Percentiles rank a stretch among this genome's conserved stretches.
Conservation (phyloP, 2,329 filamentous ascomycete genomes). For the Aspergillus sp. region DNA sequence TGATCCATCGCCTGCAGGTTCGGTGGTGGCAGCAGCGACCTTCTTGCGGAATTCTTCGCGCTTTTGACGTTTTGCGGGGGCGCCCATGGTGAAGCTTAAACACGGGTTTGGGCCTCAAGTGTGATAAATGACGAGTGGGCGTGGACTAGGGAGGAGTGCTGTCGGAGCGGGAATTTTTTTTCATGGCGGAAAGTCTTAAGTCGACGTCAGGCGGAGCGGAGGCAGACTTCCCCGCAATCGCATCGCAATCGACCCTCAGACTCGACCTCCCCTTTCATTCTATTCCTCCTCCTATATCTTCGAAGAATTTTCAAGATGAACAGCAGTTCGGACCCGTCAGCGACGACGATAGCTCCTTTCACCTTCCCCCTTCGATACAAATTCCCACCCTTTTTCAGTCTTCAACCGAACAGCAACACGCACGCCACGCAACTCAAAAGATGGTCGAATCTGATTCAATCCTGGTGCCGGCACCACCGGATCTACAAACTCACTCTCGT, state of each 20-base stretch:
- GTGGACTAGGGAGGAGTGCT: background rate
- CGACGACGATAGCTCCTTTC: conserved; percentile 31
- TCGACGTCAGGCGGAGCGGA: conserved; percentile 5
- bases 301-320: background rate
- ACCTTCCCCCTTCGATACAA: conserved; percentile 48
- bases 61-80: conserved; percentile 51
- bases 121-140: background rate
- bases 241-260: background rate
- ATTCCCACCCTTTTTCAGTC: conserved; percentile 60
- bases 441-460: conserved; percentile 83
- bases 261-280: background rate
- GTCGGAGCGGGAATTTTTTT: conserved; percentile 10
- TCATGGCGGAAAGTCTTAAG: background rate
- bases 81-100: conserved; percentile 10
- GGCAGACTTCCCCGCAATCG: conserved; percentile 10
- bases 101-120: no score
- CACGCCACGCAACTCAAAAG: conserved; percentile 65
- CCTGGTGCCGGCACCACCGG: conserved; percentile 79
- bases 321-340: conserved; percentile 14
- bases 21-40: conserved; percentile 38
- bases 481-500: conserved; percentile 75
- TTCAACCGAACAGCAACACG: conserved; percentile 52
- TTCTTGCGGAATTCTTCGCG: conserved; percentile 67
- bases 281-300: background rate
- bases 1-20: conserved; percentile 28